Evolutionary conservation across 176 grass and related monocot species (phyloP), one percentile per base, ranked within the genome.

Genomic region (Oryza punctata): DNA sequence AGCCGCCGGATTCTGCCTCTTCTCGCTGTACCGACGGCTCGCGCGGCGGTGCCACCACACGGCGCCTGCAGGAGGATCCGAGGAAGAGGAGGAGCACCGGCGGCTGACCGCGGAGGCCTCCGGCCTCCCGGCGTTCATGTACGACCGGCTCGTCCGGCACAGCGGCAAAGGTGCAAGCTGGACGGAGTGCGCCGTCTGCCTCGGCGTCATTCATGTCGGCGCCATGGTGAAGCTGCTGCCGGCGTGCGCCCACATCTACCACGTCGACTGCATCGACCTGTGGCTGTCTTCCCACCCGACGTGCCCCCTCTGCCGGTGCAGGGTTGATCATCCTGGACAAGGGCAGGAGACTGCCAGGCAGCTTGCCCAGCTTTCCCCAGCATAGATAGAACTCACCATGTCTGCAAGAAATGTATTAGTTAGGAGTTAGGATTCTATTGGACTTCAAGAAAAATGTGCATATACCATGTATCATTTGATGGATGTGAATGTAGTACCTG

Each of bases 181-280:
- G 33, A 73, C 83, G 43, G 88, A 90, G 44, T 86, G 83, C 57
- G 80, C 75, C 0, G 61, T 85, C 78, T 92, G 90, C 78, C 83
- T 92, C 67, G 63, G 75, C 38, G 16, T 16, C 6, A 83, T 92
- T 40, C 79, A 83, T 29, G 83, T 72, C 21, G 90, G 87, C 46
- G 64, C 79, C 75, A 89, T 75, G 90, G 84, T 80, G 10, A 83
- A 86, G 87, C 79, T 86, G 75, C 80, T 92, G 65, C 87, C 87
- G 0, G 66, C 81, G 11, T 87, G 90, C 61, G 24, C 63, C 29
- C 90, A 92, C 18, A 76, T 84, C 14, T 84, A 89, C 23, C 87
- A 90, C 67, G 75, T 54, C 41, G 77, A 84, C 23, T 89, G 87
- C 90, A 86, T 87, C 79, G 79, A 79, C 70, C 29, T 79, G 3